These are phyloP conservation scores for Fusarium sp. DNA, from an alignment of 2,329 filamentous ascomycete species.

Conservation along the genomic window DNA sequence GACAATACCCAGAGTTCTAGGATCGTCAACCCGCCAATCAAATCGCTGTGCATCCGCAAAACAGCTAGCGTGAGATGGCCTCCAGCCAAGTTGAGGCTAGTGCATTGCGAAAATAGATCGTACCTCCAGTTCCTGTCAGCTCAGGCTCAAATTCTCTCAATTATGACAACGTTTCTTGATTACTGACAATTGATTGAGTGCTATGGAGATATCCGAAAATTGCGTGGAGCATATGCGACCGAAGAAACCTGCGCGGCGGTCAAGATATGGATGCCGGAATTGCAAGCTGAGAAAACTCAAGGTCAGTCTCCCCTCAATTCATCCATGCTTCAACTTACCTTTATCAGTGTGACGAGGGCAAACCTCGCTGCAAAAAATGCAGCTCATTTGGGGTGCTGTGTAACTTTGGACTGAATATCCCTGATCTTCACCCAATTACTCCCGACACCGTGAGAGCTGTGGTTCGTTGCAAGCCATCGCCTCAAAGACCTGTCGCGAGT, in stretches of 20 bases:
- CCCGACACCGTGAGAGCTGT: slow-evolving; percentile 32
- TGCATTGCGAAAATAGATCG: neutral
- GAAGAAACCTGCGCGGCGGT: slow-evolving; percentile 43
- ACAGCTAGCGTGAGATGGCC: slow-evolving; percentile 37
- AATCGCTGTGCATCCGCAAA: slow-evolving; percentile 33
- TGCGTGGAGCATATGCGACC: neutral
- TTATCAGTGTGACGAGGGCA: slow-evolving; percentile 57
- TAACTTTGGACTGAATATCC: slow-evolving; percentile 50
- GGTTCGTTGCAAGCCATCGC: slow-evolving; percentile 22
- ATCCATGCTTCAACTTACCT: neutral
- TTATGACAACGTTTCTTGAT: neutral
- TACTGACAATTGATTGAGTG: neutral
- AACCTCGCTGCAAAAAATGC: slow-evolving; percentile 56
- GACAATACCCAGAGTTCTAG: neutral
- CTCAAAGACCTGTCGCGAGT: slow-evolving; percentile 40
- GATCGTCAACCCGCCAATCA: slow-evolving; percentile 40
- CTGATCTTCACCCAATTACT: slow-evolving; percentile 51
- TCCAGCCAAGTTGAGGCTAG: slow-evolving; percentile 31
- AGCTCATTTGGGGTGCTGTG: slow-evolving; percentile 55
- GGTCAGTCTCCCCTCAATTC: slow-evolving; percentile 41
- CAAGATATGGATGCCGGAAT: slow-evolving; percentile 59
- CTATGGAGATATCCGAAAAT: slow-evolving; percentile 2
- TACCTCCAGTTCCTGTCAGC: neutral
- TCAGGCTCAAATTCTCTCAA: neutral
- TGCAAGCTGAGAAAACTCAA: slow-evolving; percentile 63